A percentile compares a stretch with the other conserved stretches of the same genome.
phyloP scores from a whole-genome alignment of 495 filamentous ascomycete species.

The Tuber melanosporum region DNA sequence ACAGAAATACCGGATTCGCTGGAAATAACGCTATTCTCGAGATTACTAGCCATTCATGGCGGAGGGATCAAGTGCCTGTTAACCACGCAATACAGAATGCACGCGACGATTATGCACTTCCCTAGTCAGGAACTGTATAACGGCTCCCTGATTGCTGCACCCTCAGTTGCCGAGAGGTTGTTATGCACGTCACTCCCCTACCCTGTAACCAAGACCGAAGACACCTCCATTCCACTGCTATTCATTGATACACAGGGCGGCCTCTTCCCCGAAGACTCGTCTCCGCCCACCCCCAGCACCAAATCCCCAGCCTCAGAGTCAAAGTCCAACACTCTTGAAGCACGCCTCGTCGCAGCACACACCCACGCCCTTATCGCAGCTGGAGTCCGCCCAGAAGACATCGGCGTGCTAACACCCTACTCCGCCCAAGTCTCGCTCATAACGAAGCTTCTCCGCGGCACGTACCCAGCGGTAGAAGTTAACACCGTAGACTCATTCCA shows the following conservation, averaged over 20 bases:
- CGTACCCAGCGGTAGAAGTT: slow-evolving; percentile 76
- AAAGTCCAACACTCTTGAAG: slow-evolving; percentile 91
- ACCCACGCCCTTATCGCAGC: slow-evolving; percentile 67
- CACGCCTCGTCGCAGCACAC: slow-evolving; percentile 68
- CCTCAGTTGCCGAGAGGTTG: slow-evolving; percentile 64
- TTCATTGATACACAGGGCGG: slow-evolving; percentile 97
- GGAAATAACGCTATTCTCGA: slow-evolving; percentile 84
- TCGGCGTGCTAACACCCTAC: slow-evolving; percentile 93
- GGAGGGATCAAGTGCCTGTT: slow-evolving; percentile 81
- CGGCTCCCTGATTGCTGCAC: slow-evolving; percentile 67
- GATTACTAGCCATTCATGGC: slow-evolving; percentile 76
- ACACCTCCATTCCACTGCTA: slow-evolving; percentile 78
- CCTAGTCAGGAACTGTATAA: slow-evolving; percentile 87
- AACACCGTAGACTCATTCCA: slow-evolving; percentile 97
- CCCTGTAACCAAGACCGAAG: slow-evolving; percentile 70
- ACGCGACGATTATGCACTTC: slow-evolving; percentile 88
- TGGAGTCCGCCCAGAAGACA: slow-evolving; percentile 70
- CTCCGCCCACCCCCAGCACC: slow-evolving; percentile 36
- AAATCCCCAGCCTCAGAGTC: slow-evolving; percentile 65
- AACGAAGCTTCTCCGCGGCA: slow-evolving; percentile 65
- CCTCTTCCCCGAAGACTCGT: slow-evolving; percentile 62
- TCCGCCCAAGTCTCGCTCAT: slow-evolving; percentile 85
- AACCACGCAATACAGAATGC: slow-evolving; percentile 99
- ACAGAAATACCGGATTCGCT: slow-evolving; percentile 51
- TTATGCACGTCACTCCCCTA: slow-evolving; percentile 69